Percentiles rank a stretch among this genome's conserved stretches.
Conservation (phyloP, 176 grass and related monocot species). For the Aegilops longissima region DNA sequence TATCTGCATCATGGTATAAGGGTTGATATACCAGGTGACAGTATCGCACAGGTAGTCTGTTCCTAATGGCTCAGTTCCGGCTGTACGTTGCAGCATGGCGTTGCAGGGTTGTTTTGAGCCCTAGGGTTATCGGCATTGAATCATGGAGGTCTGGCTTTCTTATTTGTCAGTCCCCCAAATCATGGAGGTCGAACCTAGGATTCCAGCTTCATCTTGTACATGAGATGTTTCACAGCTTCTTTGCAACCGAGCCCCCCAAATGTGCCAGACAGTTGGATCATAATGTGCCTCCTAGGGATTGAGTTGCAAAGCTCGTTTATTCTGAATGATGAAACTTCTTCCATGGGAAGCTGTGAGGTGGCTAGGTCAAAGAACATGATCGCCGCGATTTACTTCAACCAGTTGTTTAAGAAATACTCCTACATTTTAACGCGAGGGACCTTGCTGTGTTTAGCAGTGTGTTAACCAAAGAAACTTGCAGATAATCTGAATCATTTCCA, state of each 20-base stretch:
- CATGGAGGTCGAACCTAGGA: neutral
- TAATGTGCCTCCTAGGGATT: neutral
- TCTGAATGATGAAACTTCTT: neutral
- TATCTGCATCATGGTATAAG: slow-evolving; percentile 7
- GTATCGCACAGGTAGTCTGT: neutral
- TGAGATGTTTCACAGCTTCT: neutral
- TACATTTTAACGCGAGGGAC: neutral
- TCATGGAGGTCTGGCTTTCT: neutral
- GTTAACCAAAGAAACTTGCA: neutral
- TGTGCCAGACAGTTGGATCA: neutral
- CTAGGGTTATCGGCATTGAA: neutral
- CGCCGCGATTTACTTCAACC: neutral
- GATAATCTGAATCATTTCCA: neutral
- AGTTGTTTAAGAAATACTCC: neutral
- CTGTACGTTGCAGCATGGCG: neutral
- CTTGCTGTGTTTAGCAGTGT: neutral
- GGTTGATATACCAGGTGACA: slow-evolving; percentile 13
- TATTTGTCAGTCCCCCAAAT: neutral
- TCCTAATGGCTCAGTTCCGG: slow-evolving; percentile 18
- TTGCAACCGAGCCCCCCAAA: neutral
- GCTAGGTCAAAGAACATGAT: neutral
- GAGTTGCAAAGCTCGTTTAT: neutral
- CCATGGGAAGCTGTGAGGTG: neutral
- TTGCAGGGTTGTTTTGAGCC: neutral
- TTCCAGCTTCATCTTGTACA: neutral